phyloP scores from a whole-genome alignment of 345 rosid genomes.

The Heritiera littoralis region DNA sequence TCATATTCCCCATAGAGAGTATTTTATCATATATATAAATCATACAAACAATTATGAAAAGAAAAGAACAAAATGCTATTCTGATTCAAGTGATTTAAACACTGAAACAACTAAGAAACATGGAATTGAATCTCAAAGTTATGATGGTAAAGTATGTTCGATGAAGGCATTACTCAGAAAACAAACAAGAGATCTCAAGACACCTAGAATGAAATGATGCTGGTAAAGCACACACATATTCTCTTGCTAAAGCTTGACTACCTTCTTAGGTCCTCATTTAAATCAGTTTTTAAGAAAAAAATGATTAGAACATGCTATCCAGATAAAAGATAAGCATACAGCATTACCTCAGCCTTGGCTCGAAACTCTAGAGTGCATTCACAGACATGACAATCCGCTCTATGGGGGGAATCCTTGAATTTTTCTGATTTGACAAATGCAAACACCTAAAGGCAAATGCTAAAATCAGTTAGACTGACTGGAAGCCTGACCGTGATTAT shows the following conservation, averaged over 20 bases:
- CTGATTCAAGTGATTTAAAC: neutral
- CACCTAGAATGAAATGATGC: neutral
- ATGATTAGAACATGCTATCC: neutral
- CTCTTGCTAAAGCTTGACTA: neutral
- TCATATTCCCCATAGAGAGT: neutral
- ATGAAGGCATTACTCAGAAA: neutral
- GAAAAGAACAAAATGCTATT: neutral
- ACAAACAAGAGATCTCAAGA: neutral
- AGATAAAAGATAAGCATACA: neutral
- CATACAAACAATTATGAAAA: neutral
- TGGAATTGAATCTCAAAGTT: neutral
- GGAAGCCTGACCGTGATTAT: neutral
- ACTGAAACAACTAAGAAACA: neutral
- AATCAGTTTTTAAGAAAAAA: neutral
- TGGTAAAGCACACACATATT: neutral
- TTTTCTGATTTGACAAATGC: conserved; percentile 78
- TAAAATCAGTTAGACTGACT: conserved; percentile 3
- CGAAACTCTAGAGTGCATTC: conserved; percentile 79
- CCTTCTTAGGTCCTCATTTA: neutral
- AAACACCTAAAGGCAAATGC: conserved; percentile 61
- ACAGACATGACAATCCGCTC: conserved; percentile 94
- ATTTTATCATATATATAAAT: neutral
- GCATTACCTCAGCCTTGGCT: conserved; percentile 74
- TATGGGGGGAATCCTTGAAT: conserved; percentile 60
- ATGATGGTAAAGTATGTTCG: neutral